Evolutionary conservation across 805 yeast genomes (phyloP).

Genomic region (Hanseniaspora thailandica): DNA sequence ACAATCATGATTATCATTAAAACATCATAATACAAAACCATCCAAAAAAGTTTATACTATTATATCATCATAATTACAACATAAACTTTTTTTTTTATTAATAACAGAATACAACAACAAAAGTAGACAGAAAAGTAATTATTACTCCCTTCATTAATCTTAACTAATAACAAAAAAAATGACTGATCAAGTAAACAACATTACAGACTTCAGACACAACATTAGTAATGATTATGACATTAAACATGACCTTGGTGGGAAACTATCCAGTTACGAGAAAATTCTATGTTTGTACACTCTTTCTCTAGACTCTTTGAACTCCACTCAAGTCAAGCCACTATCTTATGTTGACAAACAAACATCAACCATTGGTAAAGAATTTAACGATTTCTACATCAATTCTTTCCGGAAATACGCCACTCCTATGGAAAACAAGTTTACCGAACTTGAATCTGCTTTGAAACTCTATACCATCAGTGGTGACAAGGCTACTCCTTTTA

Average conservation of each 20-base stretch:
- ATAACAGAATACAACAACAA: not conserved
- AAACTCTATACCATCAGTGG: constrained; percentile 11
- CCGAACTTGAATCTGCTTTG: not conserved
- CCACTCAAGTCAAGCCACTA: constrained; percentile 18
- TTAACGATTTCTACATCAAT: constrained; percentile 22
- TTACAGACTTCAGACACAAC: not conserved
- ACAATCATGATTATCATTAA: not conserved
- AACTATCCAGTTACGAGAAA: constrained; percentile 32
- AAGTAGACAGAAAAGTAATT: not conserved
- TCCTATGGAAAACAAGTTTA: not conserved
- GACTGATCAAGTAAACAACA: not conserved
- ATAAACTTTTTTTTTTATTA: not conserved
- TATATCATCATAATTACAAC: not conserved
- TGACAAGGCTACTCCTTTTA: constrained; percentile 5
- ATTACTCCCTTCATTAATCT: not conserved
- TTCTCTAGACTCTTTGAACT: not conserved
- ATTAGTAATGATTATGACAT: constrained; percentile 18
- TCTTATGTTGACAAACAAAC: constrained; percentile 29
- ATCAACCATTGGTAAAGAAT: constrained; percentile 24
- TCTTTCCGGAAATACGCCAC: constrained; percentile 5
- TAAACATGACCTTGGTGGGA: constrained; percentile 18
- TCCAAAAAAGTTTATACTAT: not conserved
- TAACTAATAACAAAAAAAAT: not conserved
- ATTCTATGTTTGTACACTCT: constrained; percentile 31
- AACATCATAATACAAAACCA: not conserved